A percentile compares a stretch with the other conserved stretches of the same genome.
Evolutionary conservation across 768 basidiomycete genomes (phyloP).

Genomic region (Sarcodon aspratus): DNA sequence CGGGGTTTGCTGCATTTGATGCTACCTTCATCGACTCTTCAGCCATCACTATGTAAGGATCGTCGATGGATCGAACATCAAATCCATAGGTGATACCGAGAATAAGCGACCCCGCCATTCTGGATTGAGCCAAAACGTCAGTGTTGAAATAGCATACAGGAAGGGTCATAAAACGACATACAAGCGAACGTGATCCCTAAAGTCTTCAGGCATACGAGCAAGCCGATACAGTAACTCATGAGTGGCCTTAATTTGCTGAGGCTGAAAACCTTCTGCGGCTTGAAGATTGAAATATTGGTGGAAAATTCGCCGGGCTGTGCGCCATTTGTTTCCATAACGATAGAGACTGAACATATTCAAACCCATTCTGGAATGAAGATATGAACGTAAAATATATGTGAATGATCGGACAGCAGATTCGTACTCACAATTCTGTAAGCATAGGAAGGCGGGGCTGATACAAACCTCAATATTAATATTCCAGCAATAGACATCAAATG

Average conservation of each 20-base stretch:
- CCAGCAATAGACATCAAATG: not conserved
- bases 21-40: not conserved
- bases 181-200: constrained; percentile 2
- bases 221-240: constrained; percentile 1
- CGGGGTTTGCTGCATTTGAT: not conserved
- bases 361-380: not conserved
- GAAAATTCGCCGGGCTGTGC: not conserved
- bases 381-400: not conserved
- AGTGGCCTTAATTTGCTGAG: constrained; percentile 1
- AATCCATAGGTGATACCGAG: not conserved
- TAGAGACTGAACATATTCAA: not conserved
- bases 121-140: not conserved
- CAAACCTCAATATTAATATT: not conserved
- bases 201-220: constrained; percentile 1
- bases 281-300: not conserved
- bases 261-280: not conserved
- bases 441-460: not conserved
- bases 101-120: not conserved
- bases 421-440: not conserved
- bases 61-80: not conserved
- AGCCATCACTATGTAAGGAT: not conserved
- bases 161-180: not conserved
- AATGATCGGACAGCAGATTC: not conserved
- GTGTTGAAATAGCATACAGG: not conserved
- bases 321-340: not conserved